Evolutionary conservation across 2,329 filamentous ascomycete genomes (phyloP), one percentile per base, ranked within the genome.

Genomic region (Neofusicoccum ribis): DNA sequence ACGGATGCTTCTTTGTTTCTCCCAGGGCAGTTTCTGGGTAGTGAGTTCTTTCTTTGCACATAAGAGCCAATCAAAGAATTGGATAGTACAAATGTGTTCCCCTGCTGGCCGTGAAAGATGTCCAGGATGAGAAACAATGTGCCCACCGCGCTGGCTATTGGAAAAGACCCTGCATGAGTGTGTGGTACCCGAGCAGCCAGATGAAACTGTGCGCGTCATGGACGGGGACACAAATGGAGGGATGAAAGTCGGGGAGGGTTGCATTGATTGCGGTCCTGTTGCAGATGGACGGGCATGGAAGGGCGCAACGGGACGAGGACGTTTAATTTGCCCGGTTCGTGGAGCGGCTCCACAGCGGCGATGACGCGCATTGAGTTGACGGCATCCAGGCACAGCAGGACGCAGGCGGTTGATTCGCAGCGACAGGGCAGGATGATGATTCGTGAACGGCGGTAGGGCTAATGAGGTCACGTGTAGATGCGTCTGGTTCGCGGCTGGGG

Each of bases 21-120:
- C 56, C 17, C n/a, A 36, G 41, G 15, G 14, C 20, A 23, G 11
- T 37, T 56, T 43, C 27, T 46, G 56, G 41, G 41, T 37, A n/a
- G 41, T 23, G 56, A 37, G 9, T 60, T 47, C 37, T 60, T 60
- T 47, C 41, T 60, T 60, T 60, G 56, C 56, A 60, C 43, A 60
- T 60, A 47, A 46, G 43, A 60, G 43, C 56, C 56, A 60, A 60
- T 60, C 31, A 47, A 59, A 46, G 56, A 47, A 60, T 60, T 60
- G 56, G 56, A 47, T 39, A 34, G 56, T 60, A 60, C 43, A 46
- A 31, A 36, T 20, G 15, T 15, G 23, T 36, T 17, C 27, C 14
- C 14, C 31, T 9, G 7, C 9, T 15, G 12, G 27, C 9, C 5
- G 41, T 46, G 54, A 46, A 36, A 15, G 20, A 12, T 49, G 11